Evolutionary conservation across 306 rosid genomes (phyloP).

Genomic region (Chamaecrista fasciculata): DNA sequence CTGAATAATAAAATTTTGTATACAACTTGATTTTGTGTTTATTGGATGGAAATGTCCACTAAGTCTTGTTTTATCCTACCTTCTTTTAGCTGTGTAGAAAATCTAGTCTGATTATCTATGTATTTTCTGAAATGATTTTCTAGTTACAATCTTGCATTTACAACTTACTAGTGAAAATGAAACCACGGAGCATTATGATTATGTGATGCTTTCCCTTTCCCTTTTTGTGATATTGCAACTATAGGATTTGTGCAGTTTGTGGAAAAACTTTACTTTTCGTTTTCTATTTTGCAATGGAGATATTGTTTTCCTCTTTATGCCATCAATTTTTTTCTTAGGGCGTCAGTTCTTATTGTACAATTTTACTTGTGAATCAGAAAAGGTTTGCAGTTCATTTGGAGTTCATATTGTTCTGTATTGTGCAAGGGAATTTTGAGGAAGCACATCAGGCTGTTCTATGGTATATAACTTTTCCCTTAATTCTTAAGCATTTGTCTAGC

Average conservation of each 20-base stretch:
- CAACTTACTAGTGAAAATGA: slow-evolving; percentile 1
- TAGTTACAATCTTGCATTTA: not conserved
- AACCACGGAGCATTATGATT: slow-evolving; percentile 9
- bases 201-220: not conserved
- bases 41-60: not conserved
- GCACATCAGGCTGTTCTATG: slow-evolving; percentile 53
- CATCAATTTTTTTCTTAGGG: slow-evolving; percentile 6
- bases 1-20: not conserved
- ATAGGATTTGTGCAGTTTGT: not conserved
- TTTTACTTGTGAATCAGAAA: slow-evolving; percentile 53
- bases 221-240: slow-evolving; percentile 9
- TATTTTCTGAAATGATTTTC: not conserved
- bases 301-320: not conserved
- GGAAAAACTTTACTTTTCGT: no score
- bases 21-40: not conserved
- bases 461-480: slow-evolving; percentile 40
- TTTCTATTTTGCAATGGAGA: slow-evolving; percentile 7
- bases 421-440: slow-evolving; percentile 46
- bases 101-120: not conserved
- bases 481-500: slow-evolving; percentile 9
- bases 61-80: not conserved
- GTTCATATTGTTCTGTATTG: slow-evolving; percentile 53
- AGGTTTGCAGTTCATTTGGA: slow-evolving; percentile 53
- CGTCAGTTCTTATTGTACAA: slow-evolving; percentile 18
- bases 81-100: not conserved